Base-by-base conservation (phyloP, 345 rosid genomes). In the Brassica nigra region DNA sequence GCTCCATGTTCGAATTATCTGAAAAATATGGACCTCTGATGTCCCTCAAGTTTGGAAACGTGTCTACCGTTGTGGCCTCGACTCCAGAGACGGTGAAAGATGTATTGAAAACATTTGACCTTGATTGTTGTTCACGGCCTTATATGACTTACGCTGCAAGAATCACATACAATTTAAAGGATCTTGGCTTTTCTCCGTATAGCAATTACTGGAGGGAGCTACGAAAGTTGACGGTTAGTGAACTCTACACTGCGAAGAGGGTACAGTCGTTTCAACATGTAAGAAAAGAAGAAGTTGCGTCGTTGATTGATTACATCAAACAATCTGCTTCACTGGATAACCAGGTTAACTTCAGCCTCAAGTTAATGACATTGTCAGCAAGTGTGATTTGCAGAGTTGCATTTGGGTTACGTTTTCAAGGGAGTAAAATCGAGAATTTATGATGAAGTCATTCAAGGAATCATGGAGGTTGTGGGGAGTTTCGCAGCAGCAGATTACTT, bases 11-110 rank as follows among this genome's bases (percentile, higher is more conserved):
- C 66, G 36, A 75, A 0, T 72, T 88, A 30, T 80, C 91, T 61
- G 61, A 57, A 18, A 72, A 82, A 69, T 81, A 90, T 4, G 92
- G 90, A 10, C 81, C 84, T 0, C 69, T 86, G 58, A 73, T 90
- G 86, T 79, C 70, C 5, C 52, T 89, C 10, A 82, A 55, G 29
- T 84, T 87, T 1, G 91, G 91, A 8, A 71, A 23, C 4, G 76
- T 82, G 1, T 83, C 86, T 0, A 68, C 84, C 6, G 59, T 87
- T 2, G 78, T 89, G 5, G 82, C 87, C 8, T 86, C 88, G 8
- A 83, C 88, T 0, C 80, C 90, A 0, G 85, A 80, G 59, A 84
- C 86, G 0, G 91, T 87, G 1, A 77, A 62, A 29, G 74, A 78
- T 3, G 78, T 87, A 29, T 73, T 86, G 0, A 86, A 82, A 47